Conservation (phyloP, 257 asterid species). For the Nicotiana tabacum region DNA sequence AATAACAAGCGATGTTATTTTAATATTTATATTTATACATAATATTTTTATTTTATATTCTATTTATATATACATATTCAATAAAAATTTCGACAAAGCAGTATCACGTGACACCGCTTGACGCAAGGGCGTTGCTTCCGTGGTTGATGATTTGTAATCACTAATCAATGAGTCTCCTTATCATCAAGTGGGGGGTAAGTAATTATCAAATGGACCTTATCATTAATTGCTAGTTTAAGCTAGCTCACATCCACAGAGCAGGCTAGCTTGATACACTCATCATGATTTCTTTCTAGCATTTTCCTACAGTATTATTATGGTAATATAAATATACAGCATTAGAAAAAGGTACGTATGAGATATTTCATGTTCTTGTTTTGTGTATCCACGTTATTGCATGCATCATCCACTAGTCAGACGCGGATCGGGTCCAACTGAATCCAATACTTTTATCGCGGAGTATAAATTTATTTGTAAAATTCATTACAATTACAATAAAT, state of each 20-base stretch:
- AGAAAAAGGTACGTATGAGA: not conserved
- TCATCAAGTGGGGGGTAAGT: not conserved
- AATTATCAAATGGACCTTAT: constrained; percentile 4
- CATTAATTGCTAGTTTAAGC: not conserved
- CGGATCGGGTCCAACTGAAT: too few species aligned
- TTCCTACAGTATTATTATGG: not conserved
- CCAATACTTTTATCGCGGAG: too few species aligned
- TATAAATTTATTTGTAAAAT: too few species aligned
- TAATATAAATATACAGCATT: not conserved
- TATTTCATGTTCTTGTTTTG: not conserved
- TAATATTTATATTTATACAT: too few species aligned
- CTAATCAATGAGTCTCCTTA: not conserved
- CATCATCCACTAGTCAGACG: not conserved
- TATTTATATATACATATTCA: too few species aligned
- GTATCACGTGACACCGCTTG: too few species aligned
- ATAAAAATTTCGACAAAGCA: too few species aligned
- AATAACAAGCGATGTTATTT: too few species aligned
- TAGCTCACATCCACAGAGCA: not conserved
- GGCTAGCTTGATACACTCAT: not conserved
- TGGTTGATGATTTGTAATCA: not conserved
- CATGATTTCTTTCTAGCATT: not conserved
- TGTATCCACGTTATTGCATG: constrained; percentile 3
- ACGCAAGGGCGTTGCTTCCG: too few species aligned
- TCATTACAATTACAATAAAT: too few species aligned
- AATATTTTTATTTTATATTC: too few species aligned